Evolutionary conservation across 1,284 basidiomycete species (phyloP).

Genomic region (Fomitopsis betulina): DNA sequence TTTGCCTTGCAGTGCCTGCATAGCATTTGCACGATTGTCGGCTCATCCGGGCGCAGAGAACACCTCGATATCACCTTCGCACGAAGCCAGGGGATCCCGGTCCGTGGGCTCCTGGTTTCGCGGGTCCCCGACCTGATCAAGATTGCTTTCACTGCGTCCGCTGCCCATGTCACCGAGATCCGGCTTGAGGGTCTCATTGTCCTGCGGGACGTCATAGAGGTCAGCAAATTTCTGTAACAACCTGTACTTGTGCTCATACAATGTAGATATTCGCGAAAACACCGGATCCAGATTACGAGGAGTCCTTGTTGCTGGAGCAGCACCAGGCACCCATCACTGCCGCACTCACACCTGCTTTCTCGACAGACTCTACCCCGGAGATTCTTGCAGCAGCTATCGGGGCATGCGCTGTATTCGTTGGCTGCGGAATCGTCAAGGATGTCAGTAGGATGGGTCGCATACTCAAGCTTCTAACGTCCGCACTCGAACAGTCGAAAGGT

Average conservation of each 20-base stretch:
- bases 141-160: constrained; percentile 97
- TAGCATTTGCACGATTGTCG: constrained; percentile 79
- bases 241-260: constrained; percentile 4
- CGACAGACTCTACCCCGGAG: constrained; percentile 92
- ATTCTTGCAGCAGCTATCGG: constrained; percentile 91
- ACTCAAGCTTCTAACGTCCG: constrained; percentile 81
- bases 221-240: constrained; percentile 27
- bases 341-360: constrained; percentile 96
- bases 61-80: constrained; percentile 76
- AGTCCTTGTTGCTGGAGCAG: constrained; percentile 91
- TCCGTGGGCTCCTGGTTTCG: constrained; percentile 61
- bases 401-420: constrained; percentile 94
- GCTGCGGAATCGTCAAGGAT: constrained; percentile 93
- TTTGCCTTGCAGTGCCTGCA: constrained; percentile 94
- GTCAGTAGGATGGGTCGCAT: constrained; percentile 91
- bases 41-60: constrained; percentile 69
- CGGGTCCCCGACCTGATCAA: constrained; percentile 92
- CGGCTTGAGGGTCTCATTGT: constrained; percentile 90
- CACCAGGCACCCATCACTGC: constrained; percentile 98
- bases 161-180: constrained; percentile 94
- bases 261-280: constrained; percentile 84
- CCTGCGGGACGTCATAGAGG: constrained; percentile 90
- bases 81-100: constrained; percentile 28
- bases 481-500: constrained; percentile 91
- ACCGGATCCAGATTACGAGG: constrained; percentile 91